Evolutionary conservation across 2,329 filamentous ascomycete genomes (phyloP).

Genomic region (Cytospora mali): DNA sequence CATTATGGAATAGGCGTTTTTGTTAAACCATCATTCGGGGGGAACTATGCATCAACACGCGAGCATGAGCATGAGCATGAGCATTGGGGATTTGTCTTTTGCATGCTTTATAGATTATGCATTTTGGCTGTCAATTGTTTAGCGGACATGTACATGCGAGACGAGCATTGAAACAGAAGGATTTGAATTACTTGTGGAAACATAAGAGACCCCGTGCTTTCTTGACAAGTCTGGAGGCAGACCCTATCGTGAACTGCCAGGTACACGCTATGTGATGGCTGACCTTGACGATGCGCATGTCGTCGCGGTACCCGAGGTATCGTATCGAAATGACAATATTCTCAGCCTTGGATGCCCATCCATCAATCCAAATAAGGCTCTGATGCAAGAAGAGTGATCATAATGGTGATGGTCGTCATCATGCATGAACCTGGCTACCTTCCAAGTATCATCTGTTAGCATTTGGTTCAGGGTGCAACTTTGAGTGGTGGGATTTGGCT

Average conservation of each 20-base stretch:
- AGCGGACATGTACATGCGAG: not conserved
- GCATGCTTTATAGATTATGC: not conserved
- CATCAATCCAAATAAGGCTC: too few species aligned
- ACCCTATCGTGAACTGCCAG: too few species aligned
- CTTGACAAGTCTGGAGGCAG: too few species aligned
- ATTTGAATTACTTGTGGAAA: not conserved
- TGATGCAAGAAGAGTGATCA: not conserved
- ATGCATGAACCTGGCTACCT: not conserved
- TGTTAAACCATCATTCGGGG: not conserved
- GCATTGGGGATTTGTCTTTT: not conserved
- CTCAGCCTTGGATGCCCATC: too few species aligned
- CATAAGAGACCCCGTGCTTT: not conserved
- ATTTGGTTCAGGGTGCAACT: not conserved
- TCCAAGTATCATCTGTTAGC: not conserved
- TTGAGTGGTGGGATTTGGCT: constrained; percentile 1
- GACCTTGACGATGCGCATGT: too few species aligned
- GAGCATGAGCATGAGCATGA: constrained; percentile 1
- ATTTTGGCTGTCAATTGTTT: not conserved
- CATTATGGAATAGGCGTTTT: constrained; percentile 3
- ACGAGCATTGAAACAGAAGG: not conserved
- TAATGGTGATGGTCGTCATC: not conserved
- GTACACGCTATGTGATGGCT: too few species aligned
- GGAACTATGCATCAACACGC: not conserved
- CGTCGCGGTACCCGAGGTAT: not conserved
- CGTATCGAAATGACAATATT: not conserved